These are phyloP conservation scores for Fagus sylvatica DNA, from an alignment of 306 rosid genomes.

Conservation along the genomic window DNA sequence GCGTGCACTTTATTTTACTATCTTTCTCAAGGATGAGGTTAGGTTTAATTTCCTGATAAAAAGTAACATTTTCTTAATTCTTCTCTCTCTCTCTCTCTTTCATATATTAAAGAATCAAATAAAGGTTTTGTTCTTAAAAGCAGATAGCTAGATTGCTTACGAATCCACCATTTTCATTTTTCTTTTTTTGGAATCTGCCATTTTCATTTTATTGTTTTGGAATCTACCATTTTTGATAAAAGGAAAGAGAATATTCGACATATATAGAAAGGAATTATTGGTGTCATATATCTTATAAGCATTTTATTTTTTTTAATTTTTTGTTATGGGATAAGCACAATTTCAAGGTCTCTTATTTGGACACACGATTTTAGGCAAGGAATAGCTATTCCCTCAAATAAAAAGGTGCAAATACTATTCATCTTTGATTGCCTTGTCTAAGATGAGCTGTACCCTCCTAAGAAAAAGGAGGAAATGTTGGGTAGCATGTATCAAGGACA, in stretches of 20 bases:
- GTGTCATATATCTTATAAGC: background rate
- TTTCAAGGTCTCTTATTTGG: background rate
- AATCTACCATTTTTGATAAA: background rate
- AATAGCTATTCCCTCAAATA: too few relatives aligned
- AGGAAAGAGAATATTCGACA: background rate
- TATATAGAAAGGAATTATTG: background rate
- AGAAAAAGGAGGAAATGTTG: background rate
- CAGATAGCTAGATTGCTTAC: background rate
- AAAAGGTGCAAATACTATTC: too few relatives aligned
- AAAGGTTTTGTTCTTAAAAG: background rate
- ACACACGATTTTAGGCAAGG: background rate
- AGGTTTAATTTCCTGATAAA: background rate
- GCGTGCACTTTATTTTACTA: background rate
- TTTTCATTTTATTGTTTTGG: background rate
- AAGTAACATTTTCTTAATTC: background rate
- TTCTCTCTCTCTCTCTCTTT: background rate
- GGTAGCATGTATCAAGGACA: background rate
- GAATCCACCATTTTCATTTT: background rate
- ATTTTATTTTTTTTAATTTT: background rate
- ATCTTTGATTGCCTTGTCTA: background rate
- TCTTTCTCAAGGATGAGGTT: background rate
- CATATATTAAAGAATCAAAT: background rate
- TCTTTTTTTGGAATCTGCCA: background rate
- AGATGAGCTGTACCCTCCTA: constrained; percentile 11
- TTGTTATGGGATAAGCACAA: background rate